phyloP scores from a whole-genome alignment of 768 basidiomycete species.

The Lactarius sp. region DNA sequence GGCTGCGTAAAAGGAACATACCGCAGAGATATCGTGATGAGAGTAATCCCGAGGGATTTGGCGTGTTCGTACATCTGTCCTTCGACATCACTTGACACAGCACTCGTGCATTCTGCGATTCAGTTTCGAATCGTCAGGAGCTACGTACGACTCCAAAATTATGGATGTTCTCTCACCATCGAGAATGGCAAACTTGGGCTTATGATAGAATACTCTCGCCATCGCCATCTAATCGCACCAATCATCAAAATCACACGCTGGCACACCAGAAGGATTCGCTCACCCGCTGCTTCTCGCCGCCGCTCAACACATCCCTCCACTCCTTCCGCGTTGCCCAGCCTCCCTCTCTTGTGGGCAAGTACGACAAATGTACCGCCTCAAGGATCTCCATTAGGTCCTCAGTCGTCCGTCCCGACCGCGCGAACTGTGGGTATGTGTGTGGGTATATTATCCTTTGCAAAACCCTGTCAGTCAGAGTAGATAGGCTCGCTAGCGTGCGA shows the following conservation, averaged over 20 bases:
- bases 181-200: constrained; percentile 75
- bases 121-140: constrained; percentile 16
- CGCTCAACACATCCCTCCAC: constrained; percentile 94
- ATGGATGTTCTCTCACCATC: constrained; percentile 54
- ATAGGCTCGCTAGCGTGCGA: neutral
- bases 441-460: constrained; percentile 73
- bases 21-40: constrained; percentile 90
- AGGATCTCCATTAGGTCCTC: constrained; percentile 73
- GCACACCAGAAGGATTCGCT: constrained; percentile 23
- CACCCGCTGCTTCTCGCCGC: constrained; percentile 93
- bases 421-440: constrained; percentile 72
- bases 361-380: constrained; percentile 75
- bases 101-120: constrained; percentile 80
- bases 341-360: constrained; percentile 82
- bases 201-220: constrained; percentile 89
- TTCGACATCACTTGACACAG: constrained; percentile 94
- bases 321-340: constrained; percentile 89
- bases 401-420: constrained; percentile 53
- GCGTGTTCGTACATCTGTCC: constrained; percentile 93
- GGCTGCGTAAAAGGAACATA: constrained; percentile 32
- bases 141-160: neutral
- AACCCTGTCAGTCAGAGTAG: neutral
- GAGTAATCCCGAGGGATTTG: constrained; percentile 82
- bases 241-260: constrained; percentile 14
- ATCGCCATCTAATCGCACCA: constrained; percentile 65